Base-by-base conservation (phyloP, 495 filamentous ascomycete species). In the Talaromyces trachyspermus region DNA sequence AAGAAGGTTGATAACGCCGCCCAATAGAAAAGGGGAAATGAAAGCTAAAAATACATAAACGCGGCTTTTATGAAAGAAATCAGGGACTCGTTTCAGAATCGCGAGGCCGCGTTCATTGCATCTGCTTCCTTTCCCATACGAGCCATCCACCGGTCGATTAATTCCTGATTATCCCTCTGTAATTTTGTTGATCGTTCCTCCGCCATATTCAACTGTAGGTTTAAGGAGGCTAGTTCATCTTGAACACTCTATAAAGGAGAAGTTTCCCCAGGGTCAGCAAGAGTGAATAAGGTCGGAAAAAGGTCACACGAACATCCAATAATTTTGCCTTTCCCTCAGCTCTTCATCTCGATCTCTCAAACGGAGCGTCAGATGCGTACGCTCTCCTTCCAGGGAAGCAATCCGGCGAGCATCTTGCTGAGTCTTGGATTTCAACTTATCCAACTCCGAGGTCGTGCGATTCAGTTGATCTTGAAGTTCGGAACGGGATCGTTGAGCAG, bases 111-210 rank as follows among this genome's bases (percentile, higher is more conserved):
- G 58, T 95, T 96, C 87, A 95, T 86, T 18, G 77, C 82, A 47
- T 94, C 88, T 5, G 87, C 91, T 68, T 95, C 89, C 62, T 80
- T 72, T 5, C 80, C 83, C 73, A 90, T 88, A 49, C 85, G 74
- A 50, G 76, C 78, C 88, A 97, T 92, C 87, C 86, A 96, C 37
- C 91, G 77, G 56, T 89, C 83, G 43, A 95, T 79, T 27, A 96
- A 70, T 38, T 95, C 85, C 56, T 87, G 76, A 56, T 97, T 95
- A 58, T 97, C 91, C n/a, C 70, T 72, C 58, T 80, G 69, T 47
- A 94, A 67, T 55, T 79, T 81, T 51, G 76, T 74, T 4, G 71
- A 71, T 54, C 74, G 76, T 59, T 89, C 76, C 57, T 91, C 86
- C 7, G 83, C 79, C 73, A 95, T 80, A 56, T 95, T 89, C 3